Conservation (phyloP, 129 eudicot species). For the Chrysanthemum lavandulifolium region DNA sequence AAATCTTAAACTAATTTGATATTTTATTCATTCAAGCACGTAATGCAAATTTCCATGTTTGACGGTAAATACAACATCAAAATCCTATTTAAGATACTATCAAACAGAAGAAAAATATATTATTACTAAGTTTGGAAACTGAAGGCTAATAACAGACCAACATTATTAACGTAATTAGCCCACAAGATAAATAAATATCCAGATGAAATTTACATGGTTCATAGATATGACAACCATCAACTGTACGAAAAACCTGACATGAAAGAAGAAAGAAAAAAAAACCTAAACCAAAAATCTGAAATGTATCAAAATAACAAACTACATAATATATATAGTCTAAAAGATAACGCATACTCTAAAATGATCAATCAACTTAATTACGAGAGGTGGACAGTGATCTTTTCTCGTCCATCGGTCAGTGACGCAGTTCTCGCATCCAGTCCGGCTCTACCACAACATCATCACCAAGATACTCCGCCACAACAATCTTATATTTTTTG, state of each 20-base stretch:
- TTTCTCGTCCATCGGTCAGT: constrained; percentile 55
- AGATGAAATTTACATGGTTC: too few species aligned
- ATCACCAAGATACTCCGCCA: constrained; percentile 76
- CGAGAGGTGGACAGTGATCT: constrained; percentile 52
- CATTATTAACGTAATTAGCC: too few species aligned
- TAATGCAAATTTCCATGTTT: constrained; percentile 8
- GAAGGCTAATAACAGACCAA: background rate
- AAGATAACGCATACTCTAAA: too few species aligned
- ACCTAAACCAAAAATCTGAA: too few species aligned
- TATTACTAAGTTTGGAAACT: constrained; percentile 4
- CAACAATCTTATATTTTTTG: constrained; percentile 53
- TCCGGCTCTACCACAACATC: constrained; percentile 56
- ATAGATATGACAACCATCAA: too few species aligned
- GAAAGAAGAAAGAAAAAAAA: too few species aligned
- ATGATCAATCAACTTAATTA: background rate
- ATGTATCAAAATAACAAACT: too few species aligned
- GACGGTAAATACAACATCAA: background rate
- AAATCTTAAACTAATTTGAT: background rate
- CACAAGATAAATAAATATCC: too few species aligned
- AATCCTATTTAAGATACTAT: background rate
- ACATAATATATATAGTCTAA: too few species aligned
- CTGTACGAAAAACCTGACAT: too few species aligned
- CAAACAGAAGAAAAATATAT: background rate
- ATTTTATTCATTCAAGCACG: background rate
- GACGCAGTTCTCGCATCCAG: constrained; percentile 93